Base-by-base conservation (phyloP, 2,329 filamentous ascomycete species). In the Drechslera avenae region DNA sequence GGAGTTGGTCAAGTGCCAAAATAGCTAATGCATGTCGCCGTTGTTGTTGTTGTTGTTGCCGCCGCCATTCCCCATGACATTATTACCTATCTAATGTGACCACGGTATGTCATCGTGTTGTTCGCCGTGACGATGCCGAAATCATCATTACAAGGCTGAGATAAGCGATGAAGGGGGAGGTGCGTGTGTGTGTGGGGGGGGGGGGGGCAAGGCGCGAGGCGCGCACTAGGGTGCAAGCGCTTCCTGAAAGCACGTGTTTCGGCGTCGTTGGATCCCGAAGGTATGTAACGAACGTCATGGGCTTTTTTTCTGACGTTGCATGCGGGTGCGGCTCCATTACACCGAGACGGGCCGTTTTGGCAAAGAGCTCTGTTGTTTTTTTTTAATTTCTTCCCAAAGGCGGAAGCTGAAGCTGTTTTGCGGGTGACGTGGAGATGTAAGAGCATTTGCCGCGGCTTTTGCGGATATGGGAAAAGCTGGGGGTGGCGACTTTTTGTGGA, bases 271-370 rank as follows among this genome's bases (percentile, higher is more conserved):
- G 31, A 14, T 10, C 23, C 18, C 26, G 28, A 14, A 18, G 16
- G 18, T n/a, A n/a, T n/a, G n/a, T n/a, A n/a, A n/a, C n/a, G n/a
- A n/a, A 50, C 42, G 47, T 50, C 47, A 50, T 46, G 17, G 35
- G n/a, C 16, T 28, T 19, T 32, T 28, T 10, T 17, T 34, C n/a
- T n/a, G 17, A 14, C 32, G 32, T 30, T 50, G 45, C 33, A 21
- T 39, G 21, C 32, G 42, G 48, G 42, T 35, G 46, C 46, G 46
- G 39, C 33, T 49, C 26, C 12, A 45, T 44, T 10, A 36, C 26
- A 32, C 48, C 48, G 42, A 51, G 32, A 47, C 43, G 48, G 48
- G 31, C 48, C 48, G 48, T 51, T 51, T 37, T 37, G 26, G 28
- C 6, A 32, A 4, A 10, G 10, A n/a, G n/a, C n/a, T n/a, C n/a